Evolutionary conservation across 257 asterid genomes (phyloP), one percentile per base, ranked within the genome.

Genomic region (Salvia miltiorrhiza): DNA sequence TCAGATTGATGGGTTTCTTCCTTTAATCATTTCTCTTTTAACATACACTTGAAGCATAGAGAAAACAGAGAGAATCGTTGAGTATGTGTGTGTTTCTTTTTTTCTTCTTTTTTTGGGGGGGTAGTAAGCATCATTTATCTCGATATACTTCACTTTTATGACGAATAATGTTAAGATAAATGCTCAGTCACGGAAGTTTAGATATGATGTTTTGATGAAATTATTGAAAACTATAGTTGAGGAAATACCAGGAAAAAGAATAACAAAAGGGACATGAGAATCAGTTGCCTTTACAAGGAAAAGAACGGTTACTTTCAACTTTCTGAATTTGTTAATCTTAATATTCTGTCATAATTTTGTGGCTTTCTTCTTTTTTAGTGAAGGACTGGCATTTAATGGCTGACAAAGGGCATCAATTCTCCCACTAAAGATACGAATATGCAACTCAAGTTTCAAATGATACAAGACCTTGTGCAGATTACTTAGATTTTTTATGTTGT

Each of bases 11-110:
- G 65, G 79, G 71, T 58, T 9, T 77, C 73, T 53, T 56, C 76
- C 83, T 83, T 79, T 72, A 83, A 85, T 87, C 86, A 85, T 82
- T 80, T 79, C 69, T 69, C 77, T 58, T 65, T 67, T 14, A 50
- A 63, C 56, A 64, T 65, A 63, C 75, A 55, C 60, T 70, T 62
- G 19, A 33, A 56, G 47, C 35, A 32, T 52, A 59, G 20, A 50
- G 28, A 61, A 66, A 63, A 69, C 16, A 23, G 12, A 63, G 19
- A 55, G 57, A 50, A 50, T 50, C 16, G 26, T 9, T 26, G 5
- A 11, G 61, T 2, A 16, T 33, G 13, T 4, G 24, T 58, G 23
- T 32, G 21, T 30, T 28, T 28, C 14, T 30, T 30, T 56, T n/a
- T 14, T 30, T 26, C 30, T 28, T n/a, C 1, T 7, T 11, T 26